Evolutionary conservation across 129 eudicot genomes (phyloP).

Genomic region (Dittrichia graveolens): DNA sequence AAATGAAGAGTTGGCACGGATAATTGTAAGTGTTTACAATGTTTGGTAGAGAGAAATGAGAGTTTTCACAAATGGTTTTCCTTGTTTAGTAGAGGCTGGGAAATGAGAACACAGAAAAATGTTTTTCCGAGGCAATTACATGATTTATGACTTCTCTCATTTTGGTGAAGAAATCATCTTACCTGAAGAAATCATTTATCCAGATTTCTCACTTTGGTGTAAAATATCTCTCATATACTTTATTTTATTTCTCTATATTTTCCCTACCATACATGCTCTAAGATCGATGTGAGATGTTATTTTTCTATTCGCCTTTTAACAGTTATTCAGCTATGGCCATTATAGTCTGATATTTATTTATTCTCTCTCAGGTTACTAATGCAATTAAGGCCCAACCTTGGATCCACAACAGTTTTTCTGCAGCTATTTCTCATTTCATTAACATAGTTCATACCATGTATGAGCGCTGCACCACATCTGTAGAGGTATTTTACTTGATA

Average conservation of each 20-base stretch:
- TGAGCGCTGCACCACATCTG: slow-evolving; percentile 77
- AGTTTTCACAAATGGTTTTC: too few species aligned
- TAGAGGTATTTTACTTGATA: slow-evolving; percentile 57
- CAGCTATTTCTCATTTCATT: slow-evolving; percentile 65
- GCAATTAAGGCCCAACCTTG: slow-evolving; percentile 76
- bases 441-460: slow-evolving; percentile 85
- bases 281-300: background rate
- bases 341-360: background rate
- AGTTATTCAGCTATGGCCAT: background rate
- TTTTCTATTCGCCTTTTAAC: background rate
- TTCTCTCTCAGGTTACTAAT: slow-evolving; percentile 61
- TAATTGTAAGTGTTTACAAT: slow-evolving; percentile 63
- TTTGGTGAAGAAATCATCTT: too few species aligned
- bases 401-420: slow-evolving; percentile 58
- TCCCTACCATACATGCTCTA: too few species aligned
- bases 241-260: too few species aligned
- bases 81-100: too few species aligned
- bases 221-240: too few species aligned
- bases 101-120: too few species aligned
- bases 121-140: too few species aligned
- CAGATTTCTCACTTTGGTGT: too few species aligned
- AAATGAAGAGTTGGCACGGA: slow-evolving; percentile 80
- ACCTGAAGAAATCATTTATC: too few species aligned
- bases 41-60: too few species aligned
- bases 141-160: too few species aligned